Conservation (phyloP, 148 eudicot genomes). For the Agrostemma githago region DNA sequence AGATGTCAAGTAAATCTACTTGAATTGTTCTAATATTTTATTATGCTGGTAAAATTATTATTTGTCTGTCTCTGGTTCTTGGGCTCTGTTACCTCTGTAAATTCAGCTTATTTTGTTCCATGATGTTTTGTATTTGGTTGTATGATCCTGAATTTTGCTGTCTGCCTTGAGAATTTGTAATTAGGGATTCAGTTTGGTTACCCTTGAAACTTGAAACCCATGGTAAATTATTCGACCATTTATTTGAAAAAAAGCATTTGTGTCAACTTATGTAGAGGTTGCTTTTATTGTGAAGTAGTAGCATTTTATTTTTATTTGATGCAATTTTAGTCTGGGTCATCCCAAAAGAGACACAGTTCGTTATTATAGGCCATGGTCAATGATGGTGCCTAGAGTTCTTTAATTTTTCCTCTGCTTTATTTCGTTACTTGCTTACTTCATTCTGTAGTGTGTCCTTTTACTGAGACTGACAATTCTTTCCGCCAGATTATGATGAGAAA, state of each 20-base stretch:
- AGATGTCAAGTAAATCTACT: background rate
- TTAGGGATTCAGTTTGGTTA: background rate
- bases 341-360: background rate
- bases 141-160: no score
- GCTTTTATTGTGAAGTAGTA: background rate
- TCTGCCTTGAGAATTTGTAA: no score
- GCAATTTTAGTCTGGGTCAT: background rate
- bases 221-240: background rate
- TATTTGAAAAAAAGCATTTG: background rate
- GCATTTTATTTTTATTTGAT: background rate
- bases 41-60: background rate
- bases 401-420: background rate
- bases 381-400: background rate
- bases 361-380: background rate
- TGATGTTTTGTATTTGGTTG: no score
- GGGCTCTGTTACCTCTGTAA: background rate
- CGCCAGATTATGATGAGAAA: slow-evolving; percentile 81
- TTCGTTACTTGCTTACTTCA: background rate
- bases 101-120: no score
- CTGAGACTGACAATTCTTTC: slow-evolving; percentile 3
- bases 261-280: background rate
- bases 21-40: background rate
- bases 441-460: slow-evolving; percentile 10
- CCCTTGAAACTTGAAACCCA: background rate
- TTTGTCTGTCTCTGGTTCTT: no score